Conservation (phyloP, 768 basidiomycete species). For the Boletus vermiculosoides region DNA sequence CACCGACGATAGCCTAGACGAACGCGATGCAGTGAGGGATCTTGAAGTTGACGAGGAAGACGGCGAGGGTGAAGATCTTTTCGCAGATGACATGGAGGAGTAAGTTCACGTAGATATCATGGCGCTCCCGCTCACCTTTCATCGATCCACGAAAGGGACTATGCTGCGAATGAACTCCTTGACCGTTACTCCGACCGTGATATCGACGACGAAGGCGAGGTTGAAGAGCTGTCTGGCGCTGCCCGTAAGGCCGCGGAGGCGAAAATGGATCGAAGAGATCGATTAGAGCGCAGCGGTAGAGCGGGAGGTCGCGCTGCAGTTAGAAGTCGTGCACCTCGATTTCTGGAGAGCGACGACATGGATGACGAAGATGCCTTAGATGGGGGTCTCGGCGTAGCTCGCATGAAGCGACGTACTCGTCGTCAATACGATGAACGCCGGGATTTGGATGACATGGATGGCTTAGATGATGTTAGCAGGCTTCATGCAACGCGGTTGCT, state of each 20-base stretch:
- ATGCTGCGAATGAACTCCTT: slow-evolving; percentile 75
- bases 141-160: slow-evolving; percentile 56
- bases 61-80: slow-evolving; percentile 92
- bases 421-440: slow-evolving; percentile 92
- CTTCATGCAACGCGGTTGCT: background rate
- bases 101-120: slow-evolving; percentile 35
- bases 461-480: slow-evolving; percentile 72
- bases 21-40: slow-evolving; percentile 63
- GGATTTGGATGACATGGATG: slow-evolving; percentile 89
- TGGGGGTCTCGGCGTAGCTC: slow-evolving; percentile 60
- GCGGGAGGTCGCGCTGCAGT: slow-evolving; percentile 73
- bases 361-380: slow-evolving; percentile 75
- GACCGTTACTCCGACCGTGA: slow-evolving; percentile 88
- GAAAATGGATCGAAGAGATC: slow-evolving; percentile 87
- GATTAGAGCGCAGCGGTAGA: slow-evolving; percentile 61
- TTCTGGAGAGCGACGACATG: slow-evolving; percentile 79
- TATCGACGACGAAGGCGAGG: slow-evolving; percentile 78
- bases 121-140: slow-evolving; percentile 9
- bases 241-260: slow-evolving; percentile 81
- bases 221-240: slow-evolving; percentile 62
- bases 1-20: slow-evolving; percentile 76
- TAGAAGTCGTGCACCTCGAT: slow-evolving; percentile 81
- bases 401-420: slow-evolving; percentile 79
- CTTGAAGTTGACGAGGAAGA: slow-evolving; percentile 71
- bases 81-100: slow-evolving; percentile 76